Conservation (phyloP, 2,329 filamentous ascomycete genomes). For the Canariomyces notabilis region DNA sequence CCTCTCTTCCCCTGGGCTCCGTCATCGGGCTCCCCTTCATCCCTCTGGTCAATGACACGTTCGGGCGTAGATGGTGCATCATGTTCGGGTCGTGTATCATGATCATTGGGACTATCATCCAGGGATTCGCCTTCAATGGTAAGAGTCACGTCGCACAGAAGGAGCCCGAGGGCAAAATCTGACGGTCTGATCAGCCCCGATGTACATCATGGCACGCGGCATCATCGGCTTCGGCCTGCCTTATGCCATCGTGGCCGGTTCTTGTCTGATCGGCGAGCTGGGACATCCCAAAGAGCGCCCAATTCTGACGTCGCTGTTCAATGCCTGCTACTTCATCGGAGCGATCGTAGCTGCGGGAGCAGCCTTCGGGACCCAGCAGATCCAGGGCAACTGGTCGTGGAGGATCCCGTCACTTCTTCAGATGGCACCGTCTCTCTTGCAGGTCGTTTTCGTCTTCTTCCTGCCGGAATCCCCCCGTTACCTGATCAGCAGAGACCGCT, state of each 20-base stretch:
- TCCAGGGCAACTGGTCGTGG: conserved; percentile 37
- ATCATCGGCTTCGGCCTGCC: conserved; percentile 57
- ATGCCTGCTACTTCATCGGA: conserved; percentile 52
- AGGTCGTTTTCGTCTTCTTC: conserved; percentile 36
- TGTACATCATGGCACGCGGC: conserved; percentile 56
- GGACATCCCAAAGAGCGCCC: conserved; percentile 56
- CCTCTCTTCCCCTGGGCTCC: conserved; percentile 56
- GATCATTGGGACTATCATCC: conserved; percentile 50
- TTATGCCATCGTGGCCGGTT: conserved; percentile 54
- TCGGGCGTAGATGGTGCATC: conserved; percentile 53
- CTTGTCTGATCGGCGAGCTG: conserved; percentile 54
- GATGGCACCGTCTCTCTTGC: conserved; percentile 36
- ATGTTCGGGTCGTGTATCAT: conserved; percentile 51
- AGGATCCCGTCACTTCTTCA: conserved; percentile 43
- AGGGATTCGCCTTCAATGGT: conserved; percentile 45
- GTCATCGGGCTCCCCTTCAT: conserved; percentile 56
- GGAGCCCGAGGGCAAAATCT: background rate
- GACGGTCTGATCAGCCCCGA: conserved; percentile 30
- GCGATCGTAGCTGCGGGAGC: conserved; percentile 45
- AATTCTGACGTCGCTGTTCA: conserved; percentile 55
- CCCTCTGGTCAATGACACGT: conserved; percentile 48
- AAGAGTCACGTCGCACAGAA: background rate
- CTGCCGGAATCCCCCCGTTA: conserved; percentile 28
- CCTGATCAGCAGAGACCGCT: conserved; percentile 25
- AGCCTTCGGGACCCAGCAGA: conserved; percentile 42